A percentile compares a stretch with the other conserved stretches of the same genome.
Conservation (phyloP, 208 protist species). For the Porcisia deanei region DNA sequence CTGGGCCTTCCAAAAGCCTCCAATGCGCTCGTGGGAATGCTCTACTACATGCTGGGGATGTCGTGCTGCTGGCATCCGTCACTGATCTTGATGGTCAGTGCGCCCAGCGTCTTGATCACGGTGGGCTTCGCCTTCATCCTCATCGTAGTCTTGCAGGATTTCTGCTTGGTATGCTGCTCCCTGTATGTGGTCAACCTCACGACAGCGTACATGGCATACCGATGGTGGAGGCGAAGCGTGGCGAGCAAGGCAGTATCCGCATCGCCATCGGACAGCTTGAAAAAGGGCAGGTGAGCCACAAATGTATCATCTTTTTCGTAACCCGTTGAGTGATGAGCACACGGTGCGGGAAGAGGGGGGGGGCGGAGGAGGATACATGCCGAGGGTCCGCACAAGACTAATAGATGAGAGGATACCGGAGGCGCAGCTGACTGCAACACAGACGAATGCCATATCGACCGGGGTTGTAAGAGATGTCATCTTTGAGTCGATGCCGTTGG, state of each 20-base stretch:
- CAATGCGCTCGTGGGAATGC: conserved; percentile 62
- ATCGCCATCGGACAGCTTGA: conserved; percentile 1
- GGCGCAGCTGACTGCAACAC: not conserved
- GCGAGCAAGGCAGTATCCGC: not conserved
- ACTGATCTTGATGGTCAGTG: conserved; percentile 50
- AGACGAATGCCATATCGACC: not conserved
- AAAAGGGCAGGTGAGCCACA: conserved; percentile 10
- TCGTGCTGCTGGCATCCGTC: conserved; percentile 32
- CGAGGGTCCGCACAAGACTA: not conserved
- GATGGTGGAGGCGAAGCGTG: conserved; percentile 31
- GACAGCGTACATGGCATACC: conserved; percentile 39
- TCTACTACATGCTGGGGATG: conserved; percentile 62
- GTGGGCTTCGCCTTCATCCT: conserved; percentile 57
- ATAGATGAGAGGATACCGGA: not conserved
- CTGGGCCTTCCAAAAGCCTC: conserved; percentile 66
- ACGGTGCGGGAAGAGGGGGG: not conserved
- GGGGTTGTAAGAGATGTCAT: not conserved
- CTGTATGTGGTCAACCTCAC: conserved; percentile 79
- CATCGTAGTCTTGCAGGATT: conserved; percentile 49
- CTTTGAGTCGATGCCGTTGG: not conserved
- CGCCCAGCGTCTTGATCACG: conserved; percentile 37
- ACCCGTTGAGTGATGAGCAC: not conserved
- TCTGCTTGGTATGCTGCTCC: conserved; percentile 73
- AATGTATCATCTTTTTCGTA: not conserved
- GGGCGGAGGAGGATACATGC: not conserved